Evolutionary conservation across 2,329 filamentous ascomycete species (phyloP), one percentile per base, ranked within the genome.

Genomic region (Stagonosporopsis chrysanthemi): DNA sequence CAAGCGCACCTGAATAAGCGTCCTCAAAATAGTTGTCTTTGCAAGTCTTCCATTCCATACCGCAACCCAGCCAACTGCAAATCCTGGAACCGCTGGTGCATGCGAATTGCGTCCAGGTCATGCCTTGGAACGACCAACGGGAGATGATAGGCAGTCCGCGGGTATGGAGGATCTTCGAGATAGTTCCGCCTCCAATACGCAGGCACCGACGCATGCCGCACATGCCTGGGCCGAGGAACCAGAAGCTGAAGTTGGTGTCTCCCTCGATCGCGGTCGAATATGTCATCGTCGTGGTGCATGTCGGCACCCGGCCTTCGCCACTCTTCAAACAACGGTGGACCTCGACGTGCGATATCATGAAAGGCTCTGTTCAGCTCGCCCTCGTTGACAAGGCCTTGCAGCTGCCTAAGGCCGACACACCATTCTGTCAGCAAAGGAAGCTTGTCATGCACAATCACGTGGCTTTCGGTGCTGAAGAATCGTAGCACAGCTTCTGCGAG

Each of bases 261-360:
- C 4, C 4, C 31, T 15, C 31, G 3, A 7, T 33, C 14, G 31
- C 31, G 31, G n/a, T 33, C 14, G 14, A 33, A 33, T 6, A n/a
- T 7, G 14, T 33, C 31, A n/a, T n/a, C 31, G 14, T 33, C 31
- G 14, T 33, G 14, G 8, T 7, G 31, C 4, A 33, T 8, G 14
- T 42, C 28, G 8, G 22, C 19, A 24, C 17, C 42, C 11, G 46
- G 42, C n/a, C 36, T 56, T 24, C 33, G 35, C 46, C 42, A 56
- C 9, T 52, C 47, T 33, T 56, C 47, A 11, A 52, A 47, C 35
- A 51, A 6, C 15, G 46, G 35, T n/a, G 46, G 41, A 41, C 47
- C 45, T 38, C 15, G 42, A 8, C 47, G 41, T n/a, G 53, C 36
- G 2, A 47, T 14, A 3, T 29, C 17, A 6, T 15, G 35, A 8